Percentiles rank a stretch among this genome's conserved stretches.
Evolutionary conservation across 139 green algal species (phyloP).

Genomic region (Picocystis salinarum): DNA sequence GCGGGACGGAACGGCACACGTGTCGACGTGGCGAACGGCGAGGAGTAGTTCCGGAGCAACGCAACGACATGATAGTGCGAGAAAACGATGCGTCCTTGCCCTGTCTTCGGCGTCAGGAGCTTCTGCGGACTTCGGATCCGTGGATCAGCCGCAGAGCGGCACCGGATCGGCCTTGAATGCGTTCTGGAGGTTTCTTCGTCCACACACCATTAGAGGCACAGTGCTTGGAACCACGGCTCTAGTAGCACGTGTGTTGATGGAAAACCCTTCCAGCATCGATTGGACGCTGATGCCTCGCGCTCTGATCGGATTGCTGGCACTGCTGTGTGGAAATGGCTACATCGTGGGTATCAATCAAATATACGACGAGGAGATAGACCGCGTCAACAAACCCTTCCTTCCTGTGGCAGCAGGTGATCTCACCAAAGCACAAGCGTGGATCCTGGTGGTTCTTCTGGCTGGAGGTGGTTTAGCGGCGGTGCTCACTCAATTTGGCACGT

Average conservation of each 20-base stretch:
- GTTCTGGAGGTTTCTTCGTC: constrained; percentile 95
- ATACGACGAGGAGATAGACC: constrained; percentile 86
- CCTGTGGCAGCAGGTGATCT: constrained; percentile 72
- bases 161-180: no score
- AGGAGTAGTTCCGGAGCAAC: no score
- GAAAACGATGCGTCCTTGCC: no score
- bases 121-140: no score
- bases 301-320: constrained; percentile 47
- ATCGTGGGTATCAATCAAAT: constrained; percentile 98
- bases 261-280: constrained; percentile 50
- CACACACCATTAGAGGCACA: constrained; percentile 84
- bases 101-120: no score
- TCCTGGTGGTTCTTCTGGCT: constrained; percentile 47
- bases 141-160: no score
- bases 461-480: constrained; percentile 51
- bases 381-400: constrained; percentile 96
- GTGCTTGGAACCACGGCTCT: constrained; percentile 49
- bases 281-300: constrained; percentile 72
- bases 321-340: constrained; percentile 94
- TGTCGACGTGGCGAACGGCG: no score
- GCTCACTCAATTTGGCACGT: constrained; percentile 53
- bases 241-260: constrained; percentile 32
- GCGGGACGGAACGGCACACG: no score
- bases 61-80: no score
- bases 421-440: constrained; percentile 10